Evolutionary conservation across 2,329 filamentous ascomycete species (phyloP), one percentile per base, ranked within the genome.

Genomic region (Aurifilum marmelostoma): DNA sequence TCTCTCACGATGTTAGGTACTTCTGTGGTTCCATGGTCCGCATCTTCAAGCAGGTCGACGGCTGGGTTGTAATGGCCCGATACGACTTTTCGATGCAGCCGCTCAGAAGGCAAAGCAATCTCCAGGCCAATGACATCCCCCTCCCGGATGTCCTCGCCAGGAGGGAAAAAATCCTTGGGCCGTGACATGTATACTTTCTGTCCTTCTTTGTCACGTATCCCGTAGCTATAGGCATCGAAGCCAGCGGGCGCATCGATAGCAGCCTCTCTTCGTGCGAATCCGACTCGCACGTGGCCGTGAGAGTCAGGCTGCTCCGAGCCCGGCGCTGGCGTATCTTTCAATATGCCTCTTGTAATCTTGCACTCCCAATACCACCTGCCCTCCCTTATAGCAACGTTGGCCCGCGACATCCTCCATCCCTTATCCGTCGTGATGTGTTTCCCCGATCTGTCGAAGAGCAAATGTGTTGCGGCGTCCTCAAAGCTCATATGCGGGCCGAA

Each of bases 311-410:
- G 84, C 43, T 78, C 78, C 7, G 83, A 82, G 2, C 78, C 77
- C 12, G 82, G 79, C 60, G 79, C 80, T 9, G 77, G 73, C 56
- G 77, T 75, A 11, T 77, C 77, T 63, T 80, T 79, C 2, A 87
- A 83, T 56, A 92, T 89, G 47, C 96, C 96, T 73, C 90, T 89
- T 12, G 94, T 90, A 66, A 99, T 89, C 76, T 92, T 94, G 79
- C 95, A 94, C 80, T 99, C 96, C 84, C 94, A 99, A 79, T 97
- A 99, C 84, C 93, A 93, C 41, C 92, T 88, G 0, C 96, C 96
- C 79, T 98, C 92, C 60, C 96, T 86, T 5, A 94, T 92, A 32
- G 92, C 93, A 0, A 98, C 91, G 75, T 99, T 99, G 16, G 93
- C 94, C 52, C 95, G 89, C 2, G 92, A 91, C 85, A 95, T 96